These are phyloP conservation scores for Aspergillus terreus DNA, from an alignment of 2,329 filamentous ascomycete species.

Conservation along the genomic window DNA sequence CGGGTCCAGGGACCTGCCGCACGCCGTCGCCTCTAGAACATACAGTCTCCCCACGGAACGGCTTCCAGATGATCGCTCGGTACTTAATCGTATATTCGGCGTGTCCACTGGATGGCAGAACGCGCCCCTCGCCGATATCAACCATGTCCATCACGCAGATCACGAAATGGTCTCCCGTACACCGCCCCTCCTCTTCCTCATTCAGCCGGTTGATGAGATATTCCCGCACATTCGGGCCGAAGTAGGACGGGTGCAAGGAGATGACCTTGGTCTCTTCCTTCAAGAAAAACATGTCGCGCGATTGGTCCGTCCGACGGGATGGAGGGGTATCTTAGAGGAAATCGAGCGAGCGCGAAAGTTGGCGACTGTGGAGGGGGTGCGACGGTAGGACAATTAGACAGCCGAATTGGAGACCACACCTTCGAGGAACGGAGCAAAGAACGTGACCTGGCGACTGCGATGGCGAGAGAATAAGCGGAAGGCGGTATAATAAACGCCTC, in stretches of 20 bases:
- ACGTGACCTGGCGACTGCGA: no score
- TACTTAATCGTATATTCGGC: slow-evolving; percentile 95
- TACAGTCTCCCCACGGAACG: slow-evolving; percentile 97
- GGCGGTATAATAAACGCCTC: not conserved
- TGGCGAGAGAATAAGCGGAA: no score
- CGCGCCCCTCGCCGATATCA: slow-evolving; percentile 88
- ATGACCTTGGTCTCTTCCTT: slow-evolving; percentile 94
- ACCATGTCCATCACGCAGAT: slow-evolving; percentile 97
- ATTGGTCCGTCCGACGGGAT: no score
- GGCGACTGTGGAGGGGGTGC: no score
- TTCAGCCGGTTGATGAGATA: slow-evolving; percentile 86
- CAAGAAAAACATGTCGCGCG: slow-evolving; percentile 78
- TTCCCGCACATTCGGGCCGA: slow-evolving; percentile 88
- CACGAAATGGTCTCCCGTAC: slow-evolving; percentile 94
- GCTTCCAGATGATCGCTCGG: slow-evolving; percentile 93
- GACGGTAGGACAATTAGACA: no score
- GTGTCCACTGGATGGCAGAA: slow-evolving; percentile 84
- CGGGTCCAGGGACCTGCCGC: slow-evolving; percentile 12
- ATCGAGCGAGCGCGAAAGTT: slow-evolving; percentile 2
- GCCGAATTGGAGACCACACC: no score
- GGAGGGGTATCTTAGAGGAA: not conserved
- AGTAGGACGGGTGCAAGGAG: slow-evolving; percentile 94
- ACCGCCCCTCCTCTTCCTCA: slow-evolving; percentile 90
- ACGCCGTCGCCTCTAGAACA: slow-evolving; percentile 32
- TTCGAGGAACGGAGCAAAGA: no score